Conservation (phyloP, 352 stramenopile genomes). For the Achlya hypogyna region DNA sequence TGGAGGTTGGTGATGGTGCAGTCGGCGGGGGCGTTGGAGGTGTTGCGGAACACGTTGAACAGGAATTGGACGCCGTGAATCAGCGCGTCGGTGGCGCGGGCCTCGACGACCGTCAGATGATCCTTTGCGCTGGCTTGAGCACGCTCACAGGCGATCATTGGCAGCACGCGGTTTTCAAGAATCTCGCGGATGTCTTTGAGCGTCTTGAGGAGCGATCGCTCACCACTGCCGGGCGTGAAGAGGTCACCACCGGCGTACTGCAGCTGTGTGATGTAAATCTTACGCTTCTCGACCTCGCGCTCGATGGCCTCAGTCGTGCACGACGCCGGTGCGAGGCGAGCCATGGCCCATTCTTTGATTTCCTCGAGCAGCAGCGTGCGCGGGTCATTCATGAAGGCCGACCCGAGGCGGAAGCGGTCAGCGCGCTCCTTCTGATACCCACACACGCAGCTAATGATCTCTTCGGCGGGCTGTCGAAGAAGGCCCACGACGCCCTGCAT, state of each 20-base stretch:
- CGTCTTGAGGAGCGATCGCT: slow-evolving; percentile 66
- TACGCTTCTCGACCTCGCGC: slow-evolving; percentile 58
- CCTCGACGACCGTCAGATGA: slow-evolving; percentile 69
- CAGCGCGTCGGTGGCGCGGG: slow-evolving; percentile 61
- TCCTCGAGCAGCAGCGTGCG: slow-evolving; percentile 71
- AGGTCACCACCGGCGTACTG: slow-evolving; percentile 72
- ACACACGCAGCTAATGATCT: slow-evolving; percentile 80
- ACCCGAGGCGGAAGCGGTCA: slow-evolving; percentile 60
- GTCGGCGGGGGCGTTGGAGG: slow-evolving; percentile 65
- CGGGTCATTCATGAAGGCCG: slow-evolving; percentile 74
- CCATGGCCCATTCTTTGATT: slow-evolving; percentile 82
- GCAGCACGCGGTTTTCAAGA: slow-evolving; percentile 64
- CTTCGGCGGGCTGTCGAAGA: slow-evolving; percentile 66
- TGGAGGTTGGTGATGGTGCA: slow-evolving; percentile 80
- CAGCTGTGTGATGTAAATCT: slow-evolving; percentile 65
- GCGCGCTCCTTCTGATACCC: slow-evolving; percentile 74
- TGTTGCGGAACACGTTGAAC: slow-evolving; percentile 79
- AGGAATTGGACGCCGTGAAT: slow-evolving; percentile 84
- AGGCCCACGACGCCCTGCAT: slow-evolving; percentile 81
- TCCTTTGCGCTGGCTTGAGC: slow-evolving; percentile 72
- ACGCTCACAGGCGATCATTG: slow-evolving; percentile 69
- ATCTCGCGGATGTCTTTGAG: slow-evolving; percentile 76
- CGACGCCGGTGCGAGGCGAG: slow-evolving; percentile 53
- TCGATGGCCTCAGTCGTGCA: slow-evolving; percentile 72
- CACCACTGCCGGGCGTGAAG: slow-evolving; percentile 62